Evolutionary conservation across 2,329 filamentous ascomycete species (phyloP).

Genomic region (Shiraia bambusicola): DNA sequence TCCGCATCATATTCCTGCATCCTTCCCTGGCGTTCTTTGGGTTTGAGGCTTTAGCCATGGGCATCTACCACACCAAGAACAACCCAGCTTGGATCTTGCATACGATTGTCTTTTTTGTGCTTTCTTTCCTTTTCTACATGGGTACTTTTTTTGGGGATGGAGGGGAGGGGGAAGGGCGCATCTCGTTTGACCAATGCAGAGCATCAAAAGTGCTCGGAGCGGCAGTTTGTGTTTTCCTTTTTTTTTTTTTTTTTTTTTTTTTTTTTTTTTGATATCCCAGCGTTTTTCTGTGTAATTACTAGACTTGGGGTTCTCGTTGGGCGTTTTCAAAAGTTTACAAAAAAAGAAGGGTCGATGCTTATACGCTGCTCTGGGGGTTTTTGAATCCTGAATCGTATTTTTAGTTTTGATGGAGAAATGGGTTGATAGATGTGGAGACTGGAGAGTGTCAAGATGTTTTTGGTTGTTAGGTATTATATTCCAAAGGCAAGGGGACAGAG

Average conservation of each 20-base stretch:
- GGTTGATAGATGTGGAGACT: too few relatives aligned
- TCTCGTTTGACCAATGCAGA: slow-evolving; percentile 25
- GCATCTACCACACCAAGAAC: slow-evolving; percentile 17
- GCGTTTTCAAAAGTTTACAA: slow-evolving; percentile 33
- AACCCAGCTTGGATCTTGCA: slow-evolving; percentile 21
- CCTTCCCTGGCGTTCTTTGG: slow-evolving; percentile 23
- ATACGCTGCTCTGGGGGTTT: slow-evolving; percentile 9
- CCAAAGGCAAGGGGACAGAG: too few relatives aligned
- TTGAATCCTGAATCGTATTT: slow-evolving; percentile 2
- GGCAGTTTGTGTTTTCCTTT: slow-evolving; percentile 15
- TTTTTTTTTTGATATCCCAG: slow-evolving; percentile 26
- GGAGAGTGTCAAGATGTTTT: too few relatives aligned
- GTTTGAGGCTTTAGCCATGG: slow-evolving; percentile 9
- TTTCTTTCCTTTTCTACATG: slow-evolving; percentile 30
- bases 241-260: slow-evolving; percentile 18
- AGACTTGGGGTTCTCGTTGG: slow-evolving; percentile 19
- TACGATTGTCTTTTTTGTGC: slow-evolving; percentile 19
- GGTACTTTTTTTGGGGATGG: too few relatives aligned
- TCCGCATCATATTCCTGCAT: slow-evolving; percentile 24
- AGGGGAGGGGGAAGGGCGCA: too few relatives aligned
- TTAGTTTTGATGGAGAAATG: neutral
- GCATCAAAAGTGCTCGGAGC: slow-evolving; percentile 37
- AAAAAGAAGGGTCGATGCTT: slow-evolving; percentile 12
- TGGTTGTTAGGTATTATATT: too few relatives aligned
- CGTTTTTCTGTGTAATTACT: slow-evolving; percentile 16